Conservation (phyloP, 1,284 basidiomycete genomes). For the Quambalaria eucalypti region DNA sequence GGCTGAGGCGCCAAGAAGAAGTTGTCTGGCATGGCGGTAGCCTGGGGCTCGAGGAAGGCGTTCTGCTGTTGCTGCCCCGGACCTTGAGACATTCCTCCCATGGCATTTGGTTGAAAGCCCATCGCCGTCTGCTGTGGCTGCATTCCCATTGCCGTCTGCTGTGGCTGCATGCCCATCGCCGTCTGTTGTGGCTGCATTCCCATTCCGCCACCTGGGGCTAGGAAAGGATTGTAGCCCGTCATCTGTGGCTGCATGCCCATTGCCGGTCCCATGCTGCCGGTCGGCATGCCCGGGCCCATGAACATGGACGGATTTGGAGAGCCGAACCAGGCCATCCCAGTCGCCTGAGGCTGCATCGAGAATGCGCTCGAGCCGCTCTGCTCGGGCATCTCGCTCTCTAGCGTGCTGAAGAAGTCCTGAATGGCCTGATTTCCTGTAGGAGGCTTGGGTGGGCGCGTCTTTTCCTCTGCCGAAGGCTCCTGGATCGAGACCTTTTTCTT, state of each 20-base stretch:
- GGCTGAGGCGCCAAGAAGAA: conserved; percentile 58
- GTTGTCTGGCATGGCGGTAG: conserved; percentile 46
- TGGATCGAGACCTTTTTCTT: conserved; percentile 25
- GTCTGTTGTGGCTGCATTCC: conserved; percentile 51
- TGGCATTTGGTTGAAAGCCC: not conserved
- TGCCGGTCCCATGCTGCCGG: conserved; percentile 4
- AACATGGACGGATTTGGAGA: conserved; percentile 17
- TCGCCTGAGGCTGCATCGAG: conserved; percentile 3
- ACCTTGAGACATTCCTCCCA: conserved; percentile 52
- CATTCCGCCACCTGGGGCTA: conserved; percentile 15
- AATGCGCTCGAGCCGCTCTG: conserved; percentile 53
- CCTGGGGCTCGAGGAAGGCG: conserved; percentile 47
- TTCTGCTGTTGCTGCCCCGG: conserved; percentile 40
- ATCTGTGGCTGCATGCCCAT: conserved; percentile 41
- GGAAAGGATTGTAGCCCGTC: conserved; percentile 51
- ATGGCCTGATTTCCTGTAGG: conserved; percentile 50
- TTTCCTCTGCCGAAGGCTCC: conserved; percentile 18
- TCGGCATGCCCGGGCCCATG: conserved; percentile 2
- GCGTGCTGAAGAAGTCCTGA: conserved; percentile 82
- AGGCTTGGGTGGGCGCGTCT: conserved; percentile 20
- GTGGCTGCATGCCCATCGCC: conserved; percentile 10
- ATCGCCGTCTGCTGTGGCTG: conserved; percentile 50
- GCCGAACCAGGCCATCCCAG: conserved; percentile 11
- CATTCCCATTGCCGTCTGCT: conserved; percentile 36
- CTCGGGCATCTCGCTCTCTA: conserved; percentile 67